Conservation (phyloP, 805 yeast genomes). For the Cephaloascus fragrans region DNA sequence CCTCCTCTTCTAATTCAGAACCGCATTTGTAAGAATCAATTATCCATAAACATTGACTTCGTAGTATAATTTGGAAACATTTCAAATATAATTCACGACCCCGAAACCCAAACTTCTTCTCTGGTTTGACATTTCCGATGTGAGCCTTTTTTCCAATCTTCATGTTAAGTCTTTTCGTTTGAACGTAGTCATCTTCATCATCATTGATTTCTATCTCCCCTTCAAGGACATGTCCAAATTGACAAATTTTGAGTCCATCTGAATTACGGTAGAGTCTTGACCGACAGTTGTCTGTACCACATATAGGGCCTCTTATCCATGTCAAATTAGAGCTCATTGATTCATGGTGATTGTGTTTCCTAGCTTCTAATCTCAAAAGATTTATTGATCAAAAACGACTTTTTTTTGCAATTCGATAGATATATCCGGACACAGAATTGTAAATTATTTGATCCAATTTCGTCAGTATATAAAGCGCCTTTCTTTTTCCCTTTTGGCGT, state of each 20-base stretch:
- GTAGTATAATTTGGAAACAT: constrained; percentile 30
- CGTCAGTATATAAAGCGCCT: too few relatives aligned
- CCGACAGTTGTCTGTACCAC: constrained; percentile 88
- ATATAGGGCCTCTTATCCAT: constrained; percentile 67
- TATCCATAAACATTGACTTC: not conserved
- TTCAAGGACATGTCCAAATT: constrained; percentile 82
- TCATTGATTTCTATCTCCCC: constrained; percentile 73
- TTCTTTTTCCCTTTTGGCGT: too few relatives aligned
- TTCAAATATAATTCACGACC: constrained; percentile 34
- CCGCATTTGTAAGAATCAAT: constrained; percentile 5
- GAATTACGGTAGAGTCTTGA: constrained; percentile 62
- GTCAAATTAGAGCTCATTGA: constrained; percentile 3
- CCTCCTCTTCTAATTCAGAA: constrained; percentile 5
- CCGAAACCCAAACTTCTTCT: constrained; percentile 34
- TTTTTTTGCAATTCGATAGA: too few relatives aligned
- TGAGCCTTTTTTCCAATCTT: constrained; percentile 25
- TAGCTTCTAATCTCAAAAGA: too few relatives aligned
- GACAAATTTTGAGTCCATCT: constrained; percentile 80
- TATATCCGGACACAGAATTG: too few relatives aligned
- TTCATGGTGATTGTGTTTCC: constrained; percentile 1
- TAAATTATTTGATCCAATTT: too few relatives aligned
- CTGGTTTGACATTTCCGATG: constrained; percentile 10
- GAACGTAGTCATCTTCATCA: constrained; percentile 54
- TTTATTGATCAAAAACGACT: too few relatives aligned
- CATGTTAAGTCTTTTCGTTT: constrained; percentile 46